These are phyloP conservation scores for Melampsora allii-populina DNA, from an alignment of 1,284 basidiomycete species.

Conservation along the genomic window DNA sequence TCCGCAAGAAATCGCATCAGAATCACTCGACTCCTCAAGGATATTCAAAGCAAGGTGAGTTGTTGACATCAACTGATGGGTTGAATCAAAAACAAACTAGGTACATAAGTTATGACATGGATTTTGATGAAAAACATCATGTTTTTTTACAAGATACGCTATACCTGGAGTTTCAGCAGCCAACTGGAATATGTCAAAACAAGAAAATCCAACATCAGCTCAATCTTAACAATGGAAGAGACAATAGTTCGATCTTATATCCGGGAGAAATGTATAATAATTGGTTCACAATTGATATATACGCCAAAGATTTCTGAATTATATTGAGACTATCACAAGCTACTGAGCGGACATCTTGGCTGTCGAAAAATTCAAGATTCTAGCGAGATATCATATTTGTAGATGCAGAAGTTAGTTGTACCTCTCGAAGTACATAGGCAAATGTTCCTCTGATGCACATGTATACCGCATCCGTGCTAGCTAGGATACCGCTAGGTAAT, in stretches of 20 bases:
- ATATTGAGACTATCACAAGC: no score
- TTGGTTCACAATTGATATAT: conserved; percentile 34
- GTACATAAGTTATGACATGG: not conserved
- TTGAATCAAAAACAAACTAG: not conserved
- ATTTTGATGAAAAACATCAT: not conserved
- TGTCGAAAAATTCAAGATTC: no score
- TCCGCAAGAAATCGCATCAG: conserved; percentile 30
- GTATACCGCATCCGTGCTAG: no score
- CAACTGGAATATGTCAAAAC: conserved; percentile 15
- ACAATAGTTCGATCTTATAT: conserved; percentile 18
- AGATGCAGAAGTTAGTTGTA: no score
- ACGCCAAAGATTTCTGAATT: not conserved
- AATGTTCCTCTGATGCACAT: no score
- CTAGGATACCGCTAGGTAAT: no score
- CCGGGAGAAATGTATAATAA: conserved; percentile 24
- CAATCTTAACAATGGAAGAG: not conserved
- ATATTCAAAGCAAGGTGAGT: conserved; percentile 31
- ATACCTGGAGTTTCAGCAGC: conserved; percentile 38
- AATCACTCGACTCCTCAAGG: not conserved
- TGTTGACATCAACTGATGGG: not conserved
- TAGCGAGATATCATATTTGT: no score
- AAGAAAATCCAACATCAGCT: conserved; percentile 9
- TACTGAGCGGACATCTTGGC: no score
- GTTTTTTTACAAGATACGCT: conserved; percentile 15
- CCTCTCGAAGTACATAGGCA: no score